Conservation (phyloP, 768 basidiomycete species). For the Xanthoconium purpureum region DNA sequence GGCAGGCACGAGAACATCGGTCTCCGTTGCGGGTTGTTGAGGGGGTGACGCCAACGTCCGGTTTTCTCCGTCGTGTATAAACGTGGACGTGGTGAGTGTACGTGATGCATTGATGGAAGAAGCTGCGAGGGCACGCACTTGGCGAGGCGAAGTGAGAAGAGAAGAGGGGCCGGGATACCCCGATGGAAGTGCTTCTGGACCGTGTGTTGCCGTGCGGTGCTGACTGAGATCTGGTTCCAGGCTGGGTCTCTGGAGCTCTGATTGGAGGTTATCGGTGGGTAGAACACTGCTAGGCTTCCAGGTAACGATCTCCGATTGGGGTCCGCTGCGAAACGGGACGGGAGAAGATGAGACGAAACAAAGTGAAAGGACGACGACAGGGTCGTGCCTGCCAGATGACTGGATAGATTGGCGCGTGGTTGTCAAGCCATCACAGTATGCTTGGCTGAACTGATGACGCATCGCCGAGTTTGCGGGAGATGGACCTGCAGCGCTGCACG, state of each 20-base stretch:
- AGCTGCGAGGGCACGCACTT: too few species aligned
- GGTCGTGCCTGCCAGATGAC: too few species aligned
- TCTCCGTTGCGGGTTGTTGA: neutral
- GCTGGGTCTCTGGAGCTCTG: neutral
- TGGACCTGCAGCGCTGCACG: neutral
- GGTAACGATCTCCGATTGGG: too few species aligned
- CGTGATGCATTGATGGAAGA: too few species aligned
- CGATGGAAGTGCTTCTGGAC: conserved; percentile 3
- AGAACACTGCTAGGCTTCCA: too few species aligned
- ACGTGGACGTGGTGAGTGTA: too few species aligned
- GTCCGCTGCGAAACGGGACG: too few species aligned
- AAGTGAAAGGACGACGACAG: too few species aligned
- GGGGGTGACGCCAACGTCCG: neutral
- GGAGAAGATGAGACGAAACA: too few species aligned
- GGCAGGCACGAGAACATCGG: neutral
- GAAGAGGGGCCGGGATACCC: neutral
- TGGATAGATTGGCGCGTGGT: neutral
- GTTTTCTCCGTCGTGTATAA: neutral
- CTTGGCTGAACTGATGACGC: too few species aligned
- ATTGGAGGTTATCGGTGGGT: neutral
- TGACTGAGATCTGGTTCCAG: neutral
- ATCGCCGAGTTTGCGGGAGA: too few species aligned
- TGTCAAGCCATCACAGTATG: neutral
- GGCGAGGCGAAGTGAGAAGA: neutral
- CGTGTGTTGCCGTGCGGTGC: neutral